phyloP scores from a whole-genome alignment of 2,329 filamentous ascomycete species.

The Alternaria sp. region DNA sequence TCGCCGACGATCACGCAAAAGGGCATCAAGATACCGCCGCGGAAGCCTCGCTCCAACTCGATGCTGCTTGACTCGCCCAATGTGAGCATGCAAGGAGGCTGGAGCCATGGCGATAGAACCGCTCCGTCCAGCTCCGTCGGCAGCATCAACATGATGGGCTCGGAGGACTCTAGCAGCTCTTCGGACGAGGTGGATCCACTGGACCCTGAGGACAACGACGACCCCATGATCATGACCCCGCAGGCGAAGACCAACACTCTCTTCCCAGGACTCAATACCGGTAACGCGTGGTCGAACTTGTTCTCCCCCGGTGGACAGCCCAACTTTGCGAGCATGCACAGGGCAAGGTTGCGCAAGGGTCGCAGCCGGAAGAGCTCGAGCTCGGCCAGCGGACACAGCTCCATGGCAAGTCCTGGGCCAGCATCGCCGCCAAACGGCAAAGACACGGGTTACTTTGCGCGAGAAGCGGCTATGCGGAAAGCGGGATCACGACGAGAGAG shows the following conservation, averaged over 20 bases:
- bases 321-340: constrained; percentile 80
- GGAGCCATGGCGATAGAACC: constrained; percentile 61
- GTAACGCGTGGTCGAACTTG: constrained; percentile 67
- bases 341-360: constrained; percentile 63
- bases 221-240: constrained; percentile 82
- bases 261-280: constrained; percentile 43
- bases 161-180: constrained; percentile 75
- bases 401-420: constrained; percentile 71
- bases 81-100: constrained; percentile 63
- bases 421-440: constrained; percentile 75
- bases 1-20: constrained; percentile 83
- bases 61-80: constrained; percentile 69
- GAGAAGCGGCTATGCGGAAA: constrained; percentile 56
- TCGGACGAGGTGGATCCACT: constrained; percentile 64
- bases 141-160: constrained; percentile 78
- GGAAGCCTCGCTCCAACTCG: constrained; percentile 52
- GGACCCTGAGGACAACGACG: constrained; percentile 59
- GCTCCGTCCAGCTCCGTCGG: constrained; percentile 75
- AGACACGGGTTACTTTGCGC: constrained; percentile 61
- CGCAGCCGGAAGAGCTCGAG: constrained; percentile 70
- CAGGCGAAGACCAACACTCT: constrained; percentile 68
- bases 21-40: constrained; percentile 64
- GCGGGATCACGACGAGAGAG: constrained; percentile 76
- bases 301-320: constrained; percentile 72
- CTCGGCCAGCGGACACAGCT: constrained; percentile 73